Conservation (phyloP, 1,284 basidiomycete genomes). For the Marasmius fiardii region DNA sequence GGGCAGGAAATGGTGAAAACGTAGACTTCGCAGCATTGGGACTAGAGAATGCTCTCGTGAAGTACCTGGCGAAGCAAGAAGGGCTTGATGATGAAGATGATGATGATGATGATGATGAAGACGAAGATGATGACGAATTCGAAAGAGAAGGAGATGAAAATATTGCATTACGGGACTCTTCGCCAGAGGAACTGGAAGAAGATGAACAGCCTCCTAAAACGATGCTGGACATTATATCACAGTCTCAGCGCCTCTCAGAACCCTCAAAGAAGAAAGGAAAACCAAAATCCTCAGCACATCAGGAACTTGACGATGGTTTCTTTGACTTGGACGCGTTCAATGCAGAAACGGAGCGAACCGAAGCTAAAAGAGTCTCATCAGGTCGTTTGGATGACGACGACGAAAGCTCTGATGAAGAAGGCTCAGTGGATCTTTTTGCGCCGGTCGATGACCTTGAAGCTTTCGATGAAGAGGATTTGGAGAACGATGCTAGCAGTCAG, state of each 20-base stretch:
- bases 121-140: conserved; percentile 32
- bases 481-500: conserved; percentile 41
- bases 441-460: conserved; percentile 41
- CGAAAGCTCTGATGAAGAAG: conserved; percentile 52
- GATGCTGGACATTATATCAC: conserved; percentile 10
- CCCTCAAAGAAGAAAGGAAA: conserved; percentile 8
- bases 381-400: conserved; percentile 60
- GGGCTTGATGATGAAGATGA: conserved; percentile 19
- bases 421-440: conserved; percentile 70
- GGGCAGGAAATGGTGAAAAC: conserved; percentile 23
- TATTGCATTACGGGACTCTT: conserved; percentile 7
- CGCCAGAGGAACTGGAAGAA: conserved; percentile 22
- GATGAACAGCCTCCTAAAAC: conserved; percentile 20
- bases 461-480: conserved; percentile 38
- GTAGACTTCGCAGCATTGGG: conserved; percentile 24
- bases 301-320: conserved; percentile 87
- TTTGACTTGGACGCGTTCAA: conserved; percentile 92
- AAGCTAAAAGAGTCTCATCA: conserved; percentile 61
- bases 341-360: conserved; percentile 78
- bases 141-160: conserved; percentile 31
- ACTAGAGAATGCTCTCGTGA: conserved; percentile 20
- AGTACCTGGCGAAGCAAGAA: conserved; percentile 12
- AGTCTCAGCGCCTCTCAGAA: background rate
- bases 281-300: conserved; percentile 7
- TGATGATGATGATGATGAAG: conserved; percentile 27